These are phyloP conservation scores for Solanum chaucha DNA, from an alignment of 257 asterid genomes.

Conservation along the genomic window DNA sequence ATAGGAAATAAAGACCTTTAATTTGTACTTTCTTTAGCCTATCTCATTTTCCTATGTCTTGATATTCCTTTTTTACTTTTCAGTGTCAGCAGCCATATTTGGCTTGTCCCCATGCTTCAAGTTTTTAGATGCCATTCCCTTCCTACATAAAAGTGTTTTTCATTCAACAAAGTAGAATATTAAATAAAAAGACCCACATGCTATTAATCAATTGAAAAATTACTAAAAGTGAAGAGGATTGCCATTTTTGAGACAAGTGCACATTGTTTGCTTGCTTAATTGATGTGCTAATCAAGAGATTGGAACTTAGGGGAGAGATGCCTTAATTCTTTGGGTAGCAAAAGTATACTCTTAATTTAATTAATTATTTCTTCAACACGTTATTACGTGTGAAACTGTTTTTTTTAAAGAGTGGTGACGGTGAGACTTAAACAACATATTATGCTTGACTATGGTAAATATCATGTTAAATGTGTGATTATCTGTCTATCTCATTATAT, in stretches of 20 bases:
- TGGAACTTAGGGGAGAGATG: slow-evolving; percentile 33
- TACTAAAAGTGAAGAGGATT: neutral
- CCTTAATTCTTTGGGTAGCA: slow-evolving; percentile 15
- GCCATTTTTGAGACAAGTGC: neutral
- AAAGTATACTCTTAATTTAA: neutral
- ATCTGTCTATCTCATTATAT: neutral
- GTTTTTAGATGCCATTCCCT: slow-evolving; percentile 39
- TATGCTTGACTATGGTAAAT: neutral
- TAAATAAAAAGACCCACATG: neutral
- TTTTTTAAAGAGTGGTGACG: neutral
- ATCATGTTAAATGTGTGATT: neutral
- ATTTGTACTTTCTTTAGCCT: slow-evolving; percentile 11
- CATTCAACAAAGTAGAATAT: neutral
- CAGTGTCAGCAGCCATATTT: slow-evolving; percentile 33
- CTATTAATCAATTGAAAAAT: neutral
- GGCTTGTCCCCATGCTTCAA: slow-evolving; percentile 18
- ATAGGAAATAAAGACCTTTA: neutral
- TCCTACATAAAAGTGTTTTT: neutral
- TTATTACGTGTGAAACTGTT: neutral
- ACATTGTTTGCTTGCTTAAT: neutral
- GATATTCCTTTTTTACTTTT: slow-evolving; percentile 19
- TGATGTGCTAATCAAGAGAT: slow-evolving; percentile 26
- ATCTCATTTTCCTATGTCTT: slow-evolving; percentile 4
- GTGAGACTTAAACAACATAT: neutral
- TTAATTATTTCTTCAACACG: neutral